Evolutionary conservation across 176 grass and related monocot genomes (phyloP), one percentile per base, ranked within the genome.

Genomic region (Chloris gayana): DNA sequence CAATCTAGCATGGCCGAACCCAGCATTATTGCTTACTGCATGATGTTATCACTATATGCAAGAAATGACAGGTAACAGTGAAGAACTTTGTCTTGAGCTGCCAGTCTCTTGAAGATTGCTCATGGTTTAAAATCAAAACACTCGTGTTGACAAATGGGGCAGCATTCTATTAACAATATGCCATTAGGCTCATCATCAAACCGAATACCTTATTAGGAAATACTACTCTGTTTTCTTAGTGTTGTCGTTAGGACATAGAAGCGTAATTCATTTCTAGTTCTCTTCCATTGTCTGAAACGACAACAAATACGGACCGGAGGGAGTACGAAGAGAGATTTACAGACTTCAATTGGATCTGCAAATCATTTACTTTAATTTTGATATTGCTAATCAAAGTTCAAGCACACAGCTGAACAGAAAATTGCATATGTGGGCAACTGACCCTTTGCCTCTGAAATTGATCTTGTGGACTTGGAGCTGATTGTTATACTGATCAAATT

Each of bases 41-140:
- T 91, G 90, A 91, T 98, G 92, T 72, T 95, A 21, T 94, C 92
- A 64, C 70, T 93, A 25, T 98, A 95, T 86, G 92, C 95, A 41
- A 95, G 89, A 78, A 94, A 87, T 12, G 90, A 98, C 78, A 95
- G 95, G 95, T 98, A 91, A 87, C n/a, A 24, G 15, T 47, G 44
- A 70, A 45, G 10, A 59, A 76, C 29, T 14, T 30, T n/a, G n/a
- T n/a, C n/a, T n/a, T n/a, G n/a, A n/a, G n/a, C n/a, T n/a, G n/a
- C n/a, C n/a, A n/a, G n/a, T n/a, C n/a, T n/a, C n/a, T n/a, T n/a
- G n/a, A n/a, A n/a, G n/a, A n/a, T n/a, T 78, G 39, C 14, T 70
- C 1, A 31, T 41, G 12, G 17, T 56, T 63, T 45, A 63, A 39
- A 64, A 63, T 19, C 27, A 25, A 69, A 68, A 33, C 22, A 57